phyloP scores from a whole-genome alignment of 2,329 filamentous ascomycete genomes.

The Epicoccum sorghinum region DNA sequence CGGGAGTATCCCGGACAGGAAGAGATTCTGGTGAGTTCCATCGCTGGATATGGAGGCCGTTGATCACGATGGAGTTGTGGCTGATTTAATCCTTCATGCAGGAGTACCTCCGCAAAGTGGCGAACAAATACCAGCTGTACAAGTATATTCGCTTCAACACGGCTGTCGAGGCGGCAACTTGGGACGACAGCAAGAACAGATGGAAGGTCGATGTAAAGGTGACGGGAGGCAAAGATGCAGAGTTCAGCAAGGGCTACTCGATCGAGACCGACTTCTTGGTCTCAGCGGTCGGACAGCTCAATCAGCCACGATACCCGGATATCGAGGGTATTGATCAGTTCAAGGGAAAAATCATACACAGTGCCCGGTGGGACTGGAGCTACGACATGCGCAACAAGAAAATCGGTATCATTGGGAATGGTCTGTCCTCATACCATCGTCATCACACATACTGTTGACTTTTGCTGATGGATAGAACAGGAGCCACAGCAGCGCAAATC shows the following conservation, averaged over 20 bases:
- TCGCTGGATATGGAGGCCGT: not conserved
- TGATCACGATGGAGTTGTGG: not conserved
- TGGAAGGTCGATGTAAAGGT: slow-evolving; percentile 59
- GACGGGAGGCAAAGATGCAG: slow-evolving; percentile 60
- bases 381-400: slow-evolving; percentile 61
- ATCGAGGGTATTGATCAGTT: slow-evolving; percentile 58
- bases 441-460: too few relatives aligned
- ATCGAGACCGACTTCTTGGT: slow-evolving; percentile 63
- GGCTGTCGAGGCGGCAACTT: slow-evolving; percentile 58
- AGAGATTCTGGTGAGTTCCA: slow-evolving; percentile 57
- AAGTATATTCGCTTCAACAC: slow-evolving; percentile 65
- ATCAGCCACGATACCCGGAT: slow-evolving; percentile 58
- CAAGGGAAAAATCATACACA: slow-evolving; percentile 62
- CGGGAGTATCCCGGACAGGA: slow-evolving; percentile 65
- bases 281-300: slow-evolving; percentile 65
- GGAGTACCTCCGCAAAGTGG: slow-evolving; percentile 60
- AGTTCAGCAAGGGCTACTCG: slow-evolving; percentile 59
- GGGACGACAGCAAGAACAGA: slow-evolving; percentile 59
- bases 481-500: slow-evolving; percentile 65
- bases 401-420: slow-evolving; percentile 66
- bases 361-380: slow-evolving; percentile 66
- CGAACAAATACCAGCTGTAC: slow-evolving; percentile 61
- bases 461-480: slow-evolving; percentile 29
- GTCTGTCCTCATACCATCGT: slow-evolving; percentile 29
- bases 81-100: slow-evolving; percentile 19